Evolutionary conservation across 306 rosid genomes (phyloP), one percentile per base, ranked within the genome.

Genomic region (Malus fusca): DNA sequence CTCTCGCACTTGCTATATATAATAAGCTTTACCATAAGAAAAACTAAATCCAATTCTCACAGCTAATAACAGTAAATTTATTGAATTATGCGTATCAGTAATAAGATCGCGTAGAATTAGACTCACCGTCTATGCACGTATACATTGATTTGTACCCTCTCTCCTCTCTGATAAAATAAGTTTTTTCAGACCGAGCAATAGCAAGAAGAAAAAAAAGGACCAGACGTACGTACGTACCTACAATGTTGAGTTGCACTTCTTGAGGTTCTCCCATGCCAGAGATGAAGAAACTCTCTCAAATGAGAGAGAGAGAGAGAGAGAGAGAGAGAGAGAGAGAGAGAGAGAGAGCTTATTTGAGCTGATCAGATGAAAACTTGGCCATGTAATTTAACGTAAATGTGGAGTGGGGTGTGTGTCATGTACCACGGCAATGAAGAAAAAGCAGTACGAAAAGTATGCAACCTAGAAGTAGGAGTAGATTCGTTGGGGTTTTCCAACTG

Each of bases 181-280:
- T 40, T 40, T 40, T 40, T 40, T 9, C 3, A 40, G 44, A 9
- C 44, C 44, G 44, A 40, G 44, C 11, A 40, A 8, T 40, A 40
- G 44, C 44, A 40, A 35, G 40, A 35, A 35, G 40, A 35, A 35
- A 35, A 35, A 35, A 35, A 35, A 35, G 40, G 8, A 35, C 40
- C 40, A 0, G 6, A 35, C 40, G 40, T 35, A 75, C 84, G 40
- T 35, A 35, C 40, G 40, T 6, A 75, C 84, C 80, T 28, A 15
- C 64, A n/a, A 81, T 64, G 77, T 62, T 53, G 40, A 75, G 80
- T 33, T 70, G 80, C 61, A 63, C 28, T 28, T 75, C 69, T 76
- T 64, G 75, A 69, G 72, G 72, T 51, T 61, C 76, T 58, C 69
- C 66, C 83, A 80, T 80, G 65, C 48, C 66, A 56, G 4, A 26